These are phyloP conservation scores for Colletotrichum agaves DNA, from an alignment of 2,329 filamentous ascomycete species.

Conservation along the genomic window DNA sequence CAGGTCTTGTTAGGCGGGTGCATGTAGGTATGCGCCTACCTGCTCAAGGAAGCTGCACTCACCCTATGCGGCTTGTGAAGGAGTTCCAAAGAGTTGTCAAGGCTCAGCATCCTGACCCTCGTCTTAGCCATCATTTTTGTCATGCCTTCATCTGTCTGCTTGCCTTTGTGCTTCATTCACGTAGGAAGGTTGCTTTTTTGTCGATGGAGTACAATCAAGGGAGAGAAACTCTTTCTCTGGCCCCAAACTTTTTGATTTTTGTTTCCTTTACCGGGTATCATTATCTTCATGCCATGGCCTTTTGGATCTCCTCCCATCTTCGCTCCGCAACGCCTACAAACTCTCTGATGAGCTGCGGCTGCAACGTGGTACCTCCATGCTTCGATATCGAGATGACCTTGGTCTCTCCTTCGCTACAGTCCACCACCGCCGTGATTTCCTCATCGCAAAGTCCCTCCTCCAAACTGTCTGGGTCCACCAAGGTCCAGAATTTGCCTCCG, in stretches of 20 bases:
- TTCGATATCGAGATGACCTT: slow-evolving; percentile 82
- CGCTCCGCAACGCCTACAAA: slow-evolving; percentile 69
- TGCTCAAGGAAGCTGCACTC: slow-evolving; percentile 16
- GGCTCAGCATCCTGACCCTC: slow-evolving; percentile 1
- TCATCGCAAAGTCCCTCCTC: slow-evolving; percentile 90
- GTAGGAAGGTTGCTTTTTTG: not conserved
- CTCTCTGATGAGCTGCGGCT: slow-evolving; percentile 68
- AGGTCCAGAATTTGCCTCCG: slow-evolving; percentile 73
- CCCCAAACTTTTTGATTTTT: not conserved
- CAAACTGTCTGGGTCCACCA: slow-evolving; percentile 89
- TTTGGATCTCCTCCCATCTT: slow-evolving; percentile 69
- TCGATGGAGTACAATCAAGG: not conserved
- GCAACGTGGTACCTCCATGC: slow-evolving; percentile 79
- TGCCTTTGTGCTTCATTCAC: not conserved
- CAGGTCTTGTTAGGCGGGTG: not conserved
- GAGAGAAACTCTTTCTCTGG: not conserved
- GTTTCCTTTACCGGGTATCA: slow-evolving; percentile 42
- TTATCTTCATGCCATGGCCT: slow-evolving; percentile 51
- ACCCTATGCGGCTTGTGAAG: not conserved
- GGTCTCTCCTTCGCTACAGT: slow-evolving; percentile 63
- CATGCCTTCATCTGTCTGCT: too few relatives aligned
- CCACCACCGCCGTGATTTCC: slow-evolving; percentile 84
- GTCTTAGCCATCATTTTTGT: too few relatives aligned
- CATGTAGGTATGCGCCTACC: slow-evolving; percentile 15
- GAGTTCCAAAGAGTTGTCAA: not conserved